These are phyloP conservation scores for Lachnellula hyalina DNA, from an alignment of 2,329 filamentous ascomycete species.

Conservation along the genomic window DNA sequence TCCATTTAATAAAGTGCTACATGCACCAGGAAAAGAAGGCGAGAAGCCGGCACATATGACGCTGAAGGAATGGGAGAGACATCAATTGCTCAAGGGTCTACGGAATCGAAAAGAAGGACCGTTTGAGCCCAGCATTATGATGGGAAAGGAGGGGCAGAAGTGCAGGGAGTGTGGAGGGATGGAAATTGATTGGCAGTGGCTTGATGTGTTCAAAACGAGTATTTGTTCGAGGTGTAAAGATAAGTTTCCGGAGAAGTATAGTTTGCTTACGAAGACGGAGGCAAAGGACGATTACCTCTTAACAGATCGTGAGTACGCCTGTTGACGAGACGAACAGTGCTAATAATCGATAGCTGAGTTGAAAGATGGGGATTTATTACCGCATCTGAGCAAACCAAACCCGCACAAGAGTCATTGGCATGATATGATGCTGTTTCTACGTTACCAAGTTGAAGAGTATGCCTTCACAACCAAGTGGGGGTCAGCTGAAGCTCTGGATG, in stretches of 20 bases:
- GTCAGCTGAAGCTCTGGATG: slow-evolving; percentile 75
- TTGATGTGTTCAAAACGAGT: slow-evolving; percentile 70
- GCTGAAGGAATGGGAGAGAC: slow-evolving; percentile 81
- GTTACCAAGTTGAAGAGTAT: slow-evolving; percentile 91
- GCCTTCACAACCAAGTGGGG: slow-evolving; percentile 91
- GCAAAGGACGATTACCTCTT: slow-evolving; percentile 91
- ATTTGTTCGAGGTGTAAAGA: slow-evolving; percentile 87
- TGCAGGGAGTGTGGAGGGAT: slow-evolving; percentile 78
- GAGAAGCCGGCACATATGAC: slow-evolving; percentile 84
- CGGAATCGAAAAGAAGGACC: slow-evolving; percentile 71
- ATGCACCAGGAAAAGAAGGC: slow-evolving; percentile 44
- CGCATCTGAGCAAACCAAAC: slow-evolving; percentile 84
- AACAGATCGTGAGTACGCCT: slow-evolving; percentile 65
- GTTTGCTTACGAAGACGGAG: slow-evolving; percentile 92
- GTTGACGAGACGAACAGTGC: neutral
- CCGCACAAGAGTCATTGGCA: slow-evolving; percentile 96
- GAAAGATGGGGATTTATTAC: slow-evolving; percentile 79
- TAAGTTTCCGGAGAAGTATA: slow-evolving; percentile 85
- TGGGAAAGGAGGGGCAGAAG: slow-evolving; percentile 61
- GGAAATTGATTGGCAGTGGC: slow-evolving; percentile 95
- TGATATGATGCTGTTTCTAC: slow-evolving; percentile 96
- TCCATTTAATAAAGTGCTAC: slow-evolving; percentile 76
- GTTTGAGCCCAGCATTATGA: slow-evolving; percentile 78
- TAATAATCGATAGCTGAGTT: slow-evolving; percentile 61
- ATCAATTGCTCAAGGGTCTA: slow-evolving; percentile 69